Evolutionary conservation across 805 yeast genomes (phyloP).

Genomic region (Candida incommunis): DNA sequence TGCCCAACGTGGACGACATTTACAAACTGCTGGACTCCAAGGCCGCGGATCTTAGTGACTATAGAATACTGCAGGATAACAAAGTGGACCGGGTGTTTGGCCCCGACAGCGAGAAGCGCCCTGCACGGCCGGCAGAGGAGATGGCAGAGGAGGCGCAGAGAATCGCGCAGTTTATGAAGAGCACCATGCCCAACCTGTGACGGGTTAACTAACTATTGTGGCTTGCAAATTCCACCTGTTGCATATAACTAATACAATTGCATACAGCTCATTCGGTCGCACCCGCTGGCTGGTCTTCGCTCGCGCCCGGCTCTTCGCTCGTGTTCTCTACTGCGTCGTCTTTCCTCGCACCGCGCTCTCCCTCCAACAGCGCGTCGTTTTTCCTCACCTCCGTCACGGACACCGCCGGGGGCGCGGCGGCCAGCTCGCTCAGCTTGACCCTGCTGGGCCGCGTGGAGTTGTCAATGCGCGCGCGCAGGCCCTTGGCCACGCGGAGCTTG

Average conservation of each 20-base stretch:
- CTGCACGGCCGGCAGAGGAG: slow-evolving; percentile 40
- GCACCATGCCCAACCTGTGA: too few relatives aligned
- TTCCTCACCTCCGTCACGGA: background rate
- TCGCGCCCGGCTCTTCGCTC: too few relatives aligned
- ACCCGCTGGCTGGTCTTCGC: too few relatives aligned
- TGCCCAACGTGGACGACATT: slow-evolving; percentile 59
- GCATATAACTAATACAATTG: background rate
- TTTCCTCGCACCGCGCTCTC: too few relatives aligned
- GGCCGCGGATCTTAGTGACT: slow-evolving; percentile 34
- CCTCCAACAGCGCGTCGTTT: background rate
- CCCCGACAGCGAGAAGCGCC: slow-evolving; percentile 38
- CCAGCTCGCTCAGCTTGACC: background rate
- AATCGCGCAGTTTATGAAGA: slow-evolving; percentile 26
- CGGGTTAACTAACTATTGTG: too few relatives aligned
- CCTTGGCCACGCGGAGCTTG: slow-evolving; percentile 3
- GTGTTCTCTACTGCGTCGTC: too few relatives aligned
- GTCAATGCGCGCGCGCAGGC: background rate
- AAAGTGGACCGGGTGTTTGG: slow-evolving; percentile 15
- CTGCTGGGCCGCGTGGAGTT: background rate
- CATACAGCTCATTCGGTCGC: background rate
- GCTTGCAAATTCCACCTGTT: background rate
- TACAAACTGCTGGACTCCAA: slow-evolving; percentile 47
- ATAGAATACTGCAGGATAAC: slow-evolving; percentile 16
- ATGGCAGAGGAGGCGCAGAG: slow-evolving; percentile 62
- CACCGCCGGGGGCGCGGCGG: background rate